Conservation (phyloP, 2,329 filamentous ascomycete genomes). For the Magnaporthales sp. region DNA sequence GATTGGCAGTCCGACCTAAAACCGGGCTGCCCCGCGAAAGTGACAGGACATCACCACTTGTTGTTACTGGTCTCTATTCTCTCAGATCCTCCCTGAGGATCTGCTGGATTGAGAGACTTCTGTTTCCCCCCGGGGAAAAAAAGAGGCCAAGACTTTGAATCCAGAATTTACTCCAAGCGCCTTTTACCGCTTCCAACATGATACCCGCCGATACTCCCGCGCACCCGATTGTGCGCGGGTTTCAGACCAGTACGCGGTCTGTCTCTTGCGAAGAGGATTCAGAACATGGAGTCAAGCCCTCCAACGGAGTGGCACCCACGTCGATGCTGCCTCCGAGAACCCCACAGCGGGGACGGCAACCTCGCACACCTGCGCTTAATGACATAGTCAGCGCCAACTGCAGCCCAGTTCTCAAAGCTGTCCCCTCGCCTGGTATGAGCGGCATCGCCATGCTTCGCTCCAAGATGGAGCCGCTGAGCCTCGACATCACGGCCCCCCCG, state of each 20-base stretch:
- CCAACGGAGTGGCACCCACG: slow-evolving; percentile 6
- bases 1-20: slow-evolving; percentile 11
- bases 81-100: neutral
- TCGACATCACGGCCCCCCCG: slow-evolving; percentile 41
- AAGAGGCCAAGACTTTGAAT: neutral
- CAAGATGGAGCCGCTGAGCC: slow-evolving; percentile 69
- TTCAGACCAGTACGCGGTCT: slow-evolving; percentile 39
- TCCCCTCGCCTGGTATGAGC: slow-evolving; percentile 46
- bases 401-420: slow-evolving; percentile 46
- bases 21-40: slow-evolving; percentile 1
- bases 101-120: neutral
- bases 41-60: neutral
- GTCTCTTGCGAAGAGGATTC: slow-evolving; percentile 51
- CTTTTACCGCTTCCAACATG: slow-evolving; percentile 23
- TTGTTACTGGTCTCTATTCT: neutral
- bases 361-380: slow-evolving; percentile 33
- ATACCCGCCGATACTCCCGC: slow-evolving; percentile 38
- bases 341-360: slow-evolving; percentile 23
- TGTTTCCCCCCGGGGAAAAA: neutral
- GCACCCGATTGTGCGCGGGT: slow-evolving; percentile 47
- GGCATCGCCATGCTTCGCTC: slow-evolving; percentile 78
- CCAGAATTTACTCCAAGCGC: neutral
- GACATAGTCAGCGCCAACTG: slow-evolving; percentile 56
- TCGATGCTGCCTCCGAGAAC: slow-evolving; percentile 14
- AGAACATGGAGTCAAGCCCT: slow-evolving; percentile 28